Evolutionary conservation across 2,329 filamentous ascomycete genomes (phyloP), one percentile per base, ranked within the genome.

Genomic region (Gremmenia infestans): DNA sequence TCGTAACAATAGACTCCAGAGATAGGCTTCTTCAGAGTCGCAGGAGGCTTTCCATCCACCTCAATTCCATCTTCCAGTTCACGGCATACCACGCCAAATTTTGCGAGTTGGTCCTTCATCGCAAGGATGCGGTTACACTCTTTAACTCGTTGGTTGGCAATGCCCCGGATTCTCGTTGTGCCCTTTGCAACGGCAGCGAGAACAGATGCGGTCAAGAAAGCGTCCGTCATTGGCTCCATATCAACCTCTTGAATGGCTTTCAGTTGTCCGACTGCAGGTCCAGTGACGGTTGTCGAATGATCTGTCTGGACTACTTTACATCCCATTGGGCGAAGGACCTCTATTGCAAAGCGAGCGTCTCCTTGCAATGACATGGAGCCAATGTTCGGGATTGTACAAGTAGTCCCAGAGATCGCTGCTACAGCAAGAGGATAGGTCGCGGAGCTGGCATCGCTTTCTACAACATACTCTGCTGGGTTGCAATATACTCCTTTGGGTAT

Each of bases 201-300:
- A 4, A 96, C 91, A 1, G 91, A 95, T 17, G 94, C 94, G 4
- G 92, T 97, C 52, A 99, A 79, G 78, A 99, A 99, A 49, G 94
- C 94, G 72, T 99, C 94, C 0, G 94, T 99, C 94, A 99, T 99
- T 1, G 93, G 89, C 72, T 97, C 94, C 94, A 99, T 99, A 68
- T 99, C 92, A 28, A 99, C 85, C 57, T 93, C 87, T 17, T 85
- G 76, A 12, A 99, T 76, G 0, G 89, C 87, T 64, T 85, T 85
- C 40, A 99, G 76, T 15, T 80, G 74, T 11, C 94, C 93, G 54
- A 79, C 73, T 2, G 81, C 73, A n/a, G 94, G 94, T 1, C 94
- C 94, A 8, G 88, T 96, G 8, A 99, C 94, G 0, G 92, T 97
- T 1, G 94, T 99, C 1, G 92, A 95, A 17, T 81, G 85, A 53